These are phyloP conservation scores for Backusella parvicylindrica DNA, from an alignment of 192 early-diverging fungal genomes.

Conservation along the genomic window DNA sequence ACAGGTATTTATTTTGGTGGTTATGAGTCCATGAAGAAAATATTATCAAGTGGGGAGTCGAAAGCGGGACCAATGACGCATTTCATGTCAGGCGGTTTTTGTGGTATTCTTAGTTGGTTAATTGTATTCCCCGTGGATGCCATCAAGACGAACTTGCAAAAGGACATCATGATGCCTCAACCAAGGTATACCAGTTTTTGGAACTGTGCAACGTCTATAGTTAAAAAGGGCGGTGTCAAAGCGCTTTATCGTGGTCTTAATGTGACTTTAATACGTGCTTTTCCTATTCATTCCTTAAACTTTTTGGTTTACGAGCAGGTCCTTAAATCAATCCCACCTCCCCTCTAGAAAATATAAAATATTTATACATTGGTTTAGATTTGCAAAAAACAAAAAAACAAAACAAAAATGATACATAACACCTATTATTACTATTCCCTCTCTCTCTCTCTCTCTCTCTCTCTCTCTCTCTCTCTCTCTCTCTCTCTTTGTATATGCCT, in stretches of 20 bases:
- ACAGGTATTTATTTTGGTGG: conserved; percentile 72
- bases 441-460: background rate
- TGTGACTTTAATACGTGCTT: conserved; percentile 71
- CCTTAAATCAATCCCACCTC: conserved; percentile 8
- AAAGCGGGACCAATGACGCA: conserved; percentile 62
- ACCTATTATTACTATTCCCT: background rate
- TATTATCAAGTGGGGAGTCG: conserved; percentile 18
- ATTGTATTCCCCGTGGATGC: conserved; percentile 77
- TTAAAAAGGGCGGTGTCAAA: conserved; percentile 46
- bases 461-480: conserved; percentile 4
- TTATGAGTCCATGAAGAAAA: conserved; percentile 58
- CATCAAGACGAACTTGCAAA: conserved; percentile 74
- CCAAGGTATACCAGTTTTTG: conserved; percentile 38
- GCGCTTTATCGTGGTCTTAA: conserved; percentile 73
- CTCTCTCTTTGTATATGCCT: background rate
- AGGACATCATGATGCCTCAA: conserved; percentile 57
- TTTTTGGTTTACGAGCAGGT: conserved; percentile 73
- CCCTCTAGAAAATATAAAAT: background rate
- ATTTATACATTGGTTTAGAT: background rate
- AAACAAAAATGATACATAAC: background rate
- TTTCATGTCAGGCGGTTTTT: conserved; percentile 72
- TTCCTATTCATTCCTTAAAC: conserved; percentile 81
- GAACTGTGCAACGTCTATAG: conserved; percentile 51
- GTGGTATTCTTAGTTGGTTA: conserved; percentile 75
- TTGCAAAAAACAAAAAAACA: background rate